Conservation (phyloP, 306 rosid genomes). For the Astragalus glycyphyllos region DNA sequence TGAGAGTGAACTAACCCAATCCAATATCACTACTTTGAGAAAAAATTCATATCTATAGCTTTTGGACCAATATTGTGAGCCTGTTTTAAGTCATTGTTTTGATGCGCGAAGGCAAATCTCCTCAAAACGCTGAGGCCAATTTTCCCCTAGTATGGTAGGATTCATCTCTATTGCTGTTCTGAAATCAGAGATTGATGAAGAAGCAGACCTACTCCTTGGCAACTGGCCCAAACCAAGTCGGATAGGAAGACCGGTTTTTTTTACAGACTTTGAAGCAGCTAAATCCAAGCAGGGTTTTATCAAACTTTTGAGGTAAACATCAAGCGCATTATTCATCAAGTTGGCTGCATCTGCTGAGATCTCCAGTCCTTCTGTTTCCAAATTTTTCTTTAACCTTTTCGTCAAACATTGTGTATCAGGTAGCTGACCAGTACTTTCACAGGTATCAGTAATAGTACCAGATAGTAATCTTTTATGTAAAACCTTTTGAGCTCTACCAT, state of each 20-base stretch:
- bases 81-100: conserved; percentile 45
- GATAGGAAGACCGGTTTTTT: conserved; percentile 37
- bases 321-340: conserved; percentile 62
- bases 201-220: conserved; percentile 38
- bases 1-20: conserved; percentile 37
- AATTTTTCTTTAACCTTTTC: conserved; percentile 59
- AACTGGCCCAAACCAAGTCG: conserved; percentile 44
- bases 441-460: conserved; percentile 39
- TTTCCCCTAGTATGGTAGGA: conserved; percentile 66
- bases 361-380: conserved; percentile 61
- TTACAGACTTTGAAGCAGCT: conserved; percentile 50
- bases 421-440: conserved; percentile 54
- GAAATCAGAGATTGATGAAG: conserved; percentile 58
- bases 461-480: conserved; percentile 36
- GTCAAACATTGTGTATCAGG: conserved; percentile 62
- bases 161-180: conserved; percentile 64
- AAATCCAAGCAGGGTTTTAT: conserved; percentile 71
- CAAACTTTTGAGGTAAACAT: conserved; percentile 69
- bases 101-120: conserved; percentile 51
- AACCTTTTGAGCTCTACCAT: conserved; percentile 40
- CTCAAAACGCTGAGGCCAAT: conserved; percentile 66
- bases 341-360: conserved; percentile 57
- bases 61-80: conserved; percentile 37
- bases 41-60: conserved; percentile 35
- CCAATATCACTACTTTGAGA: conserved; percentile 38